Base-by-base conservation (phyloP, 345 rosid genomes). In the Ceriops tagal region DNA sequence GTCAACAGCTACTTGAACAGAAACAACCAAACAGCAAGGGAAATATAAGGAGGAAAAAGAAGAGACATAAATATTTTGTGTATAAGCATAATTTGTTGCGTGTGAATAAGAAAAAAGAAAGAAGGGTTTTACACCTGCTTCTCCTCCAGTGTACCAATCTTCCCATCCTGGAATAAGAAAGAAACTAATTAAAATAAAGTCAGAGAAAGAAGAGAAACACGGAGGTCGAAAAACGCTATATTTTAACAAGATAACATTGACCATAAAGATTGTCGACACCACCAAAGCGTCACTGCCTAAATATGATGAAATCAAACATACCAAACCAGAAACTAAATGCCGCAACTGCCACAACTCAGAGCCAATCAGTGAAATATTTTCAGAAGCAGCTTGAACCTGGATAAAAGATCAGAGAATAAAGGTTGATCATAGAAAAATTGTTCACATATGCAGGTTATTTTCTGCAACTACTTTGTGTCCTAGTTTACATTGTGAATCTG, bases 321-420 rank as follows among this genome's bases (percentile, higher is more conserved):
- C 98, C 92, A 88, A 76, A 69, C 85, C 80, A 71, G 80, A 80
- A 70, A 89, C 84, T 78, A 88, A 65, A 66, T 52, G 53, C 69
- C 89, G 92, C 86, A 93, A 76, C 37, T 82, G 81, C 30, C 75
- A 80, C 85, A 95, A 80, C 47, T 84, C 86, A 81, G 70, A 73
- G 62, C 86, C 92, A 64, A 91, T 85, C 34, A 77, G 83, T 62
- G 81, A 71, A 68, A 95, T 80, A 82, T 84, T 88, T 46, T 74
- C 79, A 67, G 79, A 73, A 76, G 96, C 85, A 68, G 77, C 79
- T 72, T 78, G 81, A 58, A 95, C 91, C 99, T 95, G 90, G 76
- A 49, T 61, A 68, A 61, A 57, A 70, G 52, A 55, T 13, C 52
- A 52, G 53, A 61, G 4, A 64, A 3, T 30, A 64, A 47, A 72